These are phyloP conservation scores for Davidsoniella neocaledoniae DNA, from an alignment of 2,329 filamentous ascomycete genomes.

Conservation along the genomic window DNA sequence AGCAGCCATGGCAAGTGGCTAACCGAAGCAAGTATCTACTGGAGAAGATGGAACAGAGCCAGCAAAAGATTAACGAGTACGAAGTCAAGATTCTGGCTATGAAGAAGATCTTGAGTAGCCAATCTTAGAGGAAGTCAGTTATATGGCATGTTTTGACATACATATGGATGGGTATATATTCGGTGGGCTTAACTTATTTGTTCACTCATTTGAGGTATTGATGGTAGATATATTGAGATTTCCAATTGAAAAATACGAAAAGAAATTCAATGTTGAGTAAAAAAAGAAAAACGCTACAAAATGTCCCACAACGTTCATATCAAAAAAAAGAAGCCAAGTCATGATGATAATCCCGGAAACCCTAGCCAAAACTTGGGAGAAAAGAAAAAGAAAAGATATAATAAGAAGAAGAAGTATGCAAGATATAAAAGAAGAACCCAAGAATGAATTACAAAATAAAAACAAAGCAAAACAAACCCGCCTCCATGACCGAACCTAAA, in stretches of 20 bases:
- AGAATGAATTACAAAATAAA: background rate
- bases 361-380: too few relatives aligned
- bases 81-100: slow-evolving; percentile 54
- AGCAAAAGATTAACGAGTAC: slow-evolving; percentile 55
- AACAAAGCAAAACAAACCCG: background rate
- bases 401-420: background rate
- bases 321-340: too few relatives aligned
- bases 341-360: too few relatives aligned
- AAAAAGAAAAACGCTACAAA: too few relatives aligned
- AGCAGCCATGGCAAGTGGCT: slow-evolving; percentile 49
- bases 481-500: too few relatives aligned
- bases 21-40: slow-evolving; percentile 57
- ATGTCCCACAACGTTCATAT: too few relatives aligned
- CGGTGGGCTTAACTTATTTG: background rate
- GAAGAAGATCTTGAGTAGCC: slow-evolving; percentile 37
- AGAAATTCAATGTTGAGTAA: too few relatives aligned
- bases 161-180: background rate
- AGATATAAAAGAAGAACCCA: background rate
- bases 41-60: slow-evolving; percentile 53
- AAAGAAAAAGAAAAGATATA: too few relatives aligned
- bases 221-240: background rate
- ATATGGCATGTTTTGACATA: too few relatives aligned
- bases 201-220: background rate
- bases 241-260: too few relatives aligned
- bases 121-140: background rate